Percentiles rank a stretch among this genome's conserved stretches.
These are phyloP conservation scores for Xylariaceae sp. DNA, from an alignment of 2,329 filamentous ascomycete species.

Conservation along the genomic window DNA sequence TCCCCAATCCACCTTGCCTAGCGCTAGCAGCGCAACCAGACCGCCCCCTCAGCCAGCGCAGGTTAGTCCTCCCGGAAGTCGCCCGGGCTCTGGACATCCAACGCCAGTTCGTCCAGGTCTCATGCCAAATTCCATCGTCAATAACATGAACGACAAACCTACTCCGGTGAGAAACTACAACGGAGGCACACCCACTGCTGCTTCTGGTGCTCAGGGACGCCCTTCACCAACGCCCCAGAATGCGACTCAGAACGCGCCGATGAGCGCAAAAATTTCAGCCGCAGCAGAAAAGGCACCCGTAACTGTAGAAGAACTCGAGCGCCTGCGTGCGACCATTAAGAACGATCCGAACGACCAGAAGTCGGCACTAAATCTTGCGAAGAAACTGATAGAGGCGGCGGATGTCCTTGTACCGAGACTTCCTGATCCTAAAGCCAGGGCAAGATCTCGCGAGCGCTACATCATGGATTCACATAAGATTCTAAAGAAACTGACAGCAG, in stretches of 20 bases:
- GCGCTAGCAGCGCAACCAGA: conserved; percentile 16
- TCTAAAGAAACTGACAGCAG: conserved; percentile 76
- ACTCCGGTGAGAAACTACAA: conserved; percentile 54
- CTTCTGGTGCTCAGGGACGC: conserved; percentile 33
- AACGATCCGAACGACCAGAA: conserved; percentile 67
- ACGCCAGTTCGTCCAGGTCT: conserved; percentile 58
- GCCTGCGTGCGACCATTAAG: conserved; percentile 63
- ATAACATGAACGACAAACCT: conserved; percentile 48
- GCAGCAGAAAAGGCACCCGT: conserved; percentile 49
- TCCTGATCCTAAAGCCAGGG: conserved; percentile 64
- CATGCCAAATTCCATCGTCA: conserved; percentile 49
- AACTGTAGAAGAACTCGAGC: conserved; percentile 72
- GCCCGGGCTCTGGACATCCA: conserved; percentile 49
- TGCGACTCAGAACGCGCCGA: conserved; percentile 10
- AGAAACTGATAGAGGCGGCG: conserved; percentile 80
- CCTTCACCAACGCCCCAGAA: conserved; percentile 32
- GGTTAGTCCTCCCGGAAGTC: conserved; percentile 29
- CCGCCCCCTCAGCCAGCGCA: conserved; percentile 30
- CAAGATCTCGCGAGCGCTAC: conserved; percentile 76
- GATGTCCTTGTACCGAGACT: conserved; percentile 62
- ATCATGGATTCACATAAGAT: conserved; percentile 82
- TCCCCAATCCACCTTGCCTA: neutral
- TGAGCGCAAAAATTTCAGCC: conserved; percentile 29
- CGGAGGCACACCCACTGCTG: conserved; percentile 40
- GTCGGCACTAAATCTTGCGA: conserved; percentile 67